phyloP scores from a whole-genome alignment of 805 yeast species.

The Monosporozyma aerobia region DNA sequence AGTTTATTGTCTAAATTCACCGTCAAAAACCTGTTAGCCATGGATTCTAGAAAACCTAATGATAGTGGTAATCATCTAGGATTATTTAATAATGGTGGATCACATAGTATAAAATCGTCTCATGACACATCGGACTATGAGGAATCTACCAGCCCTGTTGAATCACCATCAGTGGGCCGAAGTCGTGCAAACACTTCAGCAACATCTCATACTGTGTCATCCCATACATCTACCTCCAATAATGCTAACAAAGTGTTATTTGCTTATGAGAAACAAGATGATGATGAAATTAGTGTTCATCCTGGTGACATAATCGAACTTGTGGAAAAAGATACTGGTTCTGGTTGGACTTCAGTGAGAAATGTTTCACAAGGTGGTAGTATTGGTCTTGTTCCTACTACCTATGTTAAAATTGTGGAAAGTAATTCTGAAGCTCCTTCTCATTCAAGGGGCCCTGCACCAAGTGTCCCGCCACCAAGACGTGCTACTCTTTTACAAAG shows the following conservation, averaged over 20 bases:
- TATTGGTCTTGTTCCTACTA: constrained; percentile 75
- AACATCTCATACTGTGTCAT: background rate
- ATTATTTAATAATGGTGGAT: background rate
- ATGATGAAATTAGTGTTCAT: constrained; percentile 58
- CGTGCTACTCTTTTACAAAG: constrained; percentile 34
- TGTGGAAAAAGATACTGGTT: constrained; percentile 67
- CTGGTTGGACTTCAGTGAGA: constrained; percentile 81
- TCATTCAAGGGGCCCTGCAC: constrained; percentile 45
- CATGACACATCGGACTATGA: background rate
- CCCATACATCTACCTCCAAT: background rate
- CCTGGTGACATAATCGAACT: constrained; percentile 56
- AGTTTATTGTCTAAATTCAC: constrained; percentile 40
- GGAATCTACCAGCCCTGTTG: background rate
- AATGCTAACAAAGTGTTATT: constrained; percentile 46
- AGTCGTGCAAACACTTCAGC: background rate
- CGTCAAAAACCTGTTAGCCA: background rate
- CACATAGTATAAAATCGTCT: background rate
- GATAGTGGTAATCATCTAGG: background rate
- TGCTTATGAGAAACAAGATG: constrained; percentile 56
- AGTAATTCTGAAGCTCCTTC: background rate
- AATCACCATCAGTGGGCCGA: background rate
- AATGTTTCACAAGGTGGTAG: constrained; percentile 37
- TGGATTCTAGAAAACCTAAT: background rate
- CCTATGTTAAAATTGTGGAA: constrained; percentile 49
- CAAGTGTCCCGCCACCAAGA: constrained; percentile 70